Conservation (phyloP, 352 stramenopile genomes). For the Phytophthora multivora region DNA sequence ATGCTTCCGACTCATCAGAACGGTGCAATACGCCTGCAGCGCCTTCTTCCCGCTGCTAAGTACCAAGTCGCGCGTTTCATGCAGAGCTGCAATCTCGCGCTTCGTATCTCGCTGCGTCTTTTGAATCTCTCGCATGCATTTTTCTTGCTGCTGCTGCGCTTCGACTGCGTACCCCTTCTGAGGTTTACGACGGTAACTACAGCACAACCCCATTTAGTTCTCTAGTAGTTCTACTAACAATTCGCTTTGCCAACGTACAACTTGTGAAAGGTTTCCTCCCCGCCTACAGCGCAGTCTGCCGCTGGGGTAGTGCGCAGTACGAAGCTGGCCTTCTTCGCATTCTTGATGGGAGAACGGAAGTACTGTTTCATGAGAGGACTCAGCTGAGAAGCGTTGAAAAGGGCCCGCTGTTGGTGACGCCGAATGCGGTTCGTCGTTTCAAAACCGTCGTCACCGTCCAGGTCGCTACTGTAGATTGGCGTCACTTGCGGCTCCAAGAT, state of each 20-base stretch:
- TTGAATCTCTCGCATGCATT: slow-evolving; percentile 62
- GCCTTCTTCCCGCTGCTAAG: slow-evolving; percentile 74
- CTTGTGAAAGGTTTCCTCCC: slow-evolving; percentile 84
- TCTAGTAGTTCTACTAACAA: neutral
- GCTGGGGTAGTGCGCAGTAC: slow-evolving; percentile 78
- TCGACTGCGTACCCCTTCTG: slow-evolving; percentile 53
- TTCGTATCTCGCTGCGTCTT: slow-evolving; percentile 58
- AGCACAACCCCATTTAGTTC: neutral
- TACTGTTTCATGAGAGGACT: slow-evolving; percentile 84
- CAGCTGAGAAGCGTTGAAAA: slow-evolving; percentile 84
- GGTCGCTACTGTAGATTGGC: slow-evolving; percentile 5
- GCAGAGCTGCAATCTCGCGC: slow-evolving; percentile 60
- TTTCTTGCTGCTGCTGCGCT: slow-evolving; percentile 55
- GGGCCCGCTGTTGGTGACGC: slow-evolving; percentile 65
- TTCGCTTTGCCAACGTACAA: slow-evolving; percentile 39
- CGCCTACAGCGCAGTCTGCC: slow-evolving; percentile 70
- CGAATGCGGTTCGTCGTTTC: slow-evolving; percentile 26
- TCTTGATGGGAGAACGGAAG: slow-evolving; percentile 60
- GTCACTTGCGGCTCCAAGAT: slow-evolving; percentile 38
- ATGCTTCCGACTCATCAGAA: slow-evolving; percentile 65
- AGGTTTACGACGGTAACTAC: slow-evolving; percentile 53
- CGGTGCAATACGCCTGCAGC: slow-evolving; percentile 70
- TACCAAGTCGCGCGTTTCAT: slow-evolving; percentile 74
- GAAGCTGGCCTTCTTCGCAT: slow-evolving; percentile 70
- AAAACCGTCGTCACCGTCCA: slow-evolving; percentile 20